Base-by-base conservation (phyloP, 805 yeast genomes). In the Sugiyamaella valdiviana region DNA sequence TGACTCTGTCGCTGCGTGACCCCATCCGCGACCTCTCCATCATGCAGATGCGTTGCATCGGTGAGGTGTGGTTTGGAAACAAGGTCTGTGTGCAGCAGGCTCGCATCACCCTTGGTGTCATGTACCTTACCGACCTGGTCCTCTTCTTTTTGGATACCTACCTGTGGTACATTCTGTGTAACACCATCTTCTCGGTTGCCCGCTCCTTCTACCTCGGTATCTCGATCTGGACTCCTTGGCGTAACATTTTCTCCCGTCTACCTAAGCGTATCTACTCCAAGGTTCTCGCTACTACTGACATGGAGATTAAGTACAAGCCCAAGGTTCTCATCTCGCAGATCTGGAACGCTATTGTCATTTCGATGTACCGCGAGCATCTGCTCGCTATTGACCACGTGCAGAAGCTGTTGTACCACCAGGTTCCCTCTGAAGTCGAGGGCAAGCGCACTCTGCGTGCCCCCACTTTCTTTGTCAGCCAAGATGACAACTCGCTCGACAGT, bases 291-390 rank as follows among this genome's bases (percentile, higher is more conserved):
- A 93, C 99, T 35, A 86, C 96, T 57, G 98, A 93, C 68, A 91
- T 95, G 99, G 98, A 93, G 74, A 88, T 91, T 66, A 91, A 93
- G 75, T 93, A 93, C 74, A 91, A 93, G 73, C 98, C 99, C 58
- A 93, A 93, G 79, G 97, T 93, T 57, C 77, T 93, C 67, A 91
- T 93, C 62, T 89, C 97, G 38, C 99, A 93, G 75, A 91, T 95
- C 60, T 93, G 99, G 99, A 93, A 93, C 67, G 99, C 99, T 48
- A 85, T 93, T 70, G 95, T 93, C 57, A 93, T 93, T 61, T 91
- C 99, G 51, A 93, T 93, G 99, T 95, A 93, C 82, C 88, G 99
- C 76, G 99, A 93, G 73, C 99, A 93, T 70, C 76, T 93, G 69
- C 74, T 93, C 59, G 98, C 99, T 23, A 91, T 95, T 69, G 99